These are phyloP conservation scores for Boletus subparvulus DNA, from an alignment of 768 basidiomycete species.

Conservation along the genomic window DNA sequence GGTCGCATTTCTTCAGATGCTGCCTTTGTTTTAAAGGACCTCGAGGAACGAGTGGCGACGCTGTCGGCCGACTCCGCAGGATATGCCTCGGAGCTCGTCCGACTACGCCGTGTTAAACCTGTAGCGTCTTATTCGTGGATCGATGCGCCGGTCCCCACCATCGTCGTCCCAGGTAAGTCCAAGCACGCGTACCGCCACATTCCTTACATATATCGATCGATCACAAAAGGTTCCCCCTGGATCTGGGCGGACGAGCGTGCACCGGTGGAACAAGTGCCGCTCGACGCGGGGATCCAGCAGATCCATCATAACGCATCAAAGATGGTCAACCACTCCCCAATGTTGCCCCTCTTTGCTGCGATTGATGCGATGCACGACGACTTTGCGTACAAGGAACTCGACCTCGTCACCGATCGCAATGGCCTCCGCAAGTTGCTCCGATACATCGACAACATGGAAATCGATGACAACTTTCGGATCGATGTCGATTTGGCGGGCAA, in stretches of 20 bases:
- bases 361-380: conserved; percentile 43
- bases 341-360: conserved; percentile 60
- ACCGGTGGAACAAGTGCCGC: conserved; percentile 52
- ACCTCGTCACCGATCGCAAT: conserved; percentile 64
- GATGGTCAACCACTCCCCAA: conserved; percentile 35
- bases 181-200: background rate
- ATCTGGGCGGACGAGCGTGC: conserved; percentile 51
- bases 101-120: conserved; percentile 40
- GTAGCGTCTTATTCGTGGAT: conserved; percentile 59
- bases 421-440: conserved; percentile 60
- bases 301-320: conserved; percentile 59
- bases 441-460: conserved; percentile 37
- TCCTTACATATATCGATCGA: background rate
- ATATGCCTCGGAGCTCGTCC: conserved; percentile 24
- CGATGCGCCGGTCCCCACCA: conserved; percentile 42
- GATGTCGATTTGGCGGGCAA: conserved; percentile 62
- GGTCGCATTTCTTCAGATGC: background rate
- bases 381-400: conserved; percentile 36
- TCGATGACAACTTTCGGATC: conserved; percentile 57
- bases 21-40: conserved; percentile 25
- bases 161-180: conserved; percentile 50
- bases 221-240: conserved; percentile 53
- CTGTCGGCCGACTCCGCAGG: conserved; percentile 10
- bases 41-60: conserved; percentile 17
- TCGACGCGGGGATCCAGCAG: conserved; percentile 50